A percentile compares a stretch with the other conserved stretches of the same genome.
phyloP scores from a whole-genome alignment of 2,329 filamentous ascomycete species.

The Hymenoscyphus scutula region DNA sequence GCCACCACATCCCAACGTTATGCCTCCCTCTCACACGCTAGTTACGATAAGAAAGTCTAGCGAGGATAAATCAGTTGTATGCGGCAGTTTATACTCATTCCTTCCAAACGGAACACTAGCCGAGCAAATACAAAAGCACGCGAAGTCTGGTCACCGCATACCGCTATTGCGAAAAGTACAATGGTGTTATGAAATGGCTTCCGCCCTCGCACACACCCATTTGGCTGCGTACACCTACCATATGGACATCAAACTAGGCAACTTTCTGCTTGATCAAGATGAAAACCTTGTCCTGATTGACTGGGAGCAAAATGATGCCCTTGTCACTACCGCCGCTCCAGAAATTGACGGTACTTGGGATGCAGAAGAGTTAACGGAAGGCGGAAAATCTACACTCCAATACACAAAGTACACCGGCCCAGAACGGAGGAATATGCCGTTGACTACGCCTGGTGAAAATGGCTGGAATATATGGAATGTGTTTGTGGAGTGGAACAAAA shows the following conservation, averaged over 20 bases:
- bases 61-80: neutral
- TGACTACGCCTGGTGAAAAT: neutral
- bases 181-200: neutral
- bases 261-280: neutral
- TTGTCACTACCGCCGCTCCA: neutral
- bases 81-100: neutral
- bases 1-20: neutral
- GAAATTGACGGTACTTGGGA: slow-evolving; percentile 1
- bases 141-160: neutral
- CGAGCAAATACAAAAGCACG: neutral
- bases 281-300: neutral
- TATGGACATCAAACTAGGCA: neutral
- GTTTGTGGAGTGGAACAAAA: neutral
- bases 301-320: neutral
- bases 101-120: neutral
- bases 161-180: neutral
- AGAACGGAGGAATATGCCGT: neutral
- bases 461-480: neutral
- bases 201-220: neutral
- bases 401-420: neutral
- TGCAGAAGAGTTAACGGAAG: neutral
- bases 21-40: neutral
- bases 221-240: neutral
- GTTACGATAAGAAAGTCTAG: neutral
- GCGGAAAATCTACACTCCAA: neutral